Conservation (phyloP, 176 grass and related monocot genomes). For the Zoysia pacifica region DNA sequence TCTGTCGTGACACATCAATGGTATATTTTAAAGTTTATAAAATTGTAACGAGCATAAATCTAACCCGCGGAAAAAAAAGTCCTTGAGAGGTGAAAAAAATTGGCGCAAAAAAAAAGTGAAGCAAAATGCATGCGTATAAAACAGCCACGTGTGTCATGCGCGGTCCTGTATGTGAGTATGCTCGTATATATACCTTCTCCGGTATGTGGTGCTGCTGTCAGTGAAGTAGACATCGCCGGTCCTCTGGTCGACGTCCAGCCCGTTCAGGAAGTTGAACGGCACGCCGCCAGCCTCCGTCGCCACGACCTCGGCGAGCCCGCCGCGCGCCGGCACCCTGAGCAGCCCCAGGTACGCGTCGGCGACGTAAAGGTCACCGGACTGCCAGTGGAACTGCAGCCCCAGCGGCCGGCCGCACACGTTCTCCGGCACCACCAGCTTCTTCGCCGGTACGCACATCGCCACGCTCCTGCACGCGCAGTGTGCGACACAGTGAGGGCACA, state of each 20-base stretch:
- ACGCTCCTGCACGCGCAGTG: constrained; percentile 25
- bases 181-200: constrained; percentile 49
- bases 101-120: no score
- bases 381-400: constrained; percentile 76
- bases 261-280: constrained; percentile 83
- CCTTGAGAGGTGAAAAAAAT: no score
- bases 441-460: constrained; percentile 37
- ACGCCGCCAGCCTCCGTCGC: constrained; percentile 65
- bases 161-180: no score
- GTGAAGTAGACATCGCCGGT: constrained; percentile 91
- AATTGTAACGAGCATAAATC: no score
- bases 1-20: no score
- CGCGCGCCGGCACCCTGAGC: constrained; percentile 50
- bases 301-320: constrained; percentile 53
- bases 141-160: no score
- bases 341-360: constrained; percentile 86
- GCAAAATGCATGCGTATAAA: no score
- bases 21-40: no score
- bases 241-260: constrained; percentile 78
- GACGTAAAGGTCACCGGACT: constrained; percentile 68
- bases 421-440: constrained; percentile 57
- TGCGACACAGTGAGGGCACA: no score
- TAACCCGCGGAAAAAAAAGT: no score
- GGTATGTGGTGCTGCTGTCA: constrained; percentile 67
- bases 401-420: constrained; percentile 75